Percentiles rank a stretch among this genome's conserved stretches.
These are phyloP conservation scores for Oryza brachyantha DNA, from an alignment of 176 grass and related monocot genomes.

Conservation along the genomic window DNA sequence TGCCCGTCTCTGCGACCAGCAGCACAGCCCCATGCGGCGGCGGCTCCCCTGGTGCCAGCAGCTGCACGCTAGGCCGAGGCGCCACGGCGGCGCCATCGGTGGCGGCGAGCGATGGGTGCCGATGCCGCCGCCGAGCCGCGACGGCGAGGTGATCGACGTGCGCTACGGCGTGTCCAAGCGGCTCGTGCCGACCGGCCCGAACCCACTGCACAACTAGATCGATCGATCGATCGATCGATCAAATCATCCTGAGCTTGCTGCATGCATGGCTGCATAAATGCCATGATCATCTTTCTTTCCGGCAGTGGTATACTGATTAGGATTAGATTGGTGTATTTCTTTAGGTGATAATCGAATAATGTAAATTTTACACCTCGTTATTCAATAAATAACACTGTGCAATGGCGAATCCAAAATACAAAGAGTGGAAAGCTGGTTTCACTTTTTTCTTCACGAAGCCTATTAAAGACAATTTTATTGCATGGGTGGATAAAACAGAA, in stretches of 20 bases:
- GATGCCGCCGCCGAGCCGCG: constrained; percentile 15
- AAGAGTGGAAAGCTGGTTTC: too few relatives aligned
- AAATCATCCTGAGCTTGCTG: too few relatives aligned
- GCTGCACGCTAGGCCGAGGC: constrained; percentile 17
- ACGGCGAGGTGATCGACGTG: constrained; percentile 37
- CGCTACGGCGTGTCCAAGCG: constrained; percentile 50
- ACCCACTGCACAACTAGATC: constrained; percentile 58
- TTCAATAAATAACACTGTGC: too few relatives aligned
- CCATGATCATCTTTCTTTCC: too few relatives aligned
- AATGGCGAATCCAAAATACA: too few relatives aligned
- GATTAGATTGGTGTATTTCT: not conserved
- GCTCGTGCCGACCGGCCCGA: constrained; percentile 50
- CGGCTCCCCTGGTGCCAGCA: constrained; percentile 36
- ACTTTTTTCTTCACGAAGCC: too few relatives aligned
- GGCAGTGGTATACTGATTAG: too few relatives aligned
- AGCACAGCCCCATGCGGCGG: not conserved
- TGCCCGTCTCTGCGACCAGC: constrained; percentile 30
- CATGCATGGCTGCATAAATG: not conserved
- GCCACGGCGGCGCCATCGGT: not conserved
- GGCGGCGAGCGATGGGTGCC: not conserved
- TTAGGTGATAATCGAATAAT: not conserved
- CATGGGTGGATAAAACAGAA: too few relatives aligned
- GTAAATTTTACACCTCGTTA: too few relatives aligned
- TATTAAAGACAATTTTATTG: too few relatives aligned
- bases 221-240: not conserved